These are phyloP conservation scores for Tuber brumale DNA, from an alignment of 495 filamentous ascomycete genomes.

Conservation along the genomic window DNA sequence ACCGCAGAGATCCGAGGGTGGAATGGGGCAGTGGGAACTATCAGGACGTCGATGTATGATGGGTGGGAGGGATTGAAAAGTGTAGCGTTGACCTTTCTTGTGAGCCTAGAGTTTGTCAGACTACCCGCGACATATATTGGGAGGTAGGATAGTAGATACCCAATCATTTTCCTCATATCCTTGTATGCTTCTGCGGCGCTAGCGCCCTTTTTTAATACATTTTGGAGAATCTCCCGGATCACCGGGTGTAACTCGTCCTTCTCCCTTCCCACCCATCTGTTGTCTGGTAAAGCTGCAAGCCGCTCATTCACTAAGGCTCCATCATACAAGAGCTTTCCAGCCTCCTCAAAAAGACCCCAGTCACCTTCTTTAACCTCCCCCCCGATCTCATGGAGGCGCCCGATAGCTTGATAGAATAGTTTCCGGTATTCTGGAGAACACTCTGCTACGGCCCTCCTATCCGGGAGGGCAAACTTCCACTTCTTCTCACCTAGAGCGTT, in stretches of 20 bases:
- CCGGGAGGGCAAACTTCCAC: constrained; percentile 54
- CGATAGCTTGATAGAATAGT: constrained; percentile 47
- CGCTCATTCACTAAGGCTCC: constrained; percentile 54
- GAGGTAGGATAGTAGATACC: constrained; percentile 5
- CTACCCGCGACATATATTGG: background rate
- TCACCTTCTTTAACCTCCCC: constrained; percentile 49
- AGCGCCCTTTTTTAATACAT: constrained; percentile 46
- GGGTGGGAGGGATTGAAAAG: constrained; percentile 20
- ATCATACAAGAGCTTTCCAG: constrained; percentile 55
- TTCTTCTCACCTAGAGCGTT: constrained; percentile 49
- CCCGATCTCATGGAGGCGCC: constrained; percentile 47
- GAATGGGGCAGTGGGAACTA: constrained; percentile 57
- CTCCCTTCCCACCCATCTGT: constrained; percentile 45
- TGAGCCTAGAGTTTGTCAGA: constrained; percentile 13
- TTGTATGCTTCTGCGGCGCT: constrained; percentile 53
- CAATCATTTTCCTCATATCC: constrained; percentile 43
- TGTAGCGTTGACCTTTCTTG: constrained; percentile 18
- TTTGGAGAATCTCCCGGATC: constrained; percentile 50
- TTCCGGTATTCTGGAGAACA: constrained; percentile 48
- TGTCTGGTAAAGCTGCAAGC: constrained; percentile 47
- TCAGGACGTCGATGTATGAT: constrained; percentile 51
- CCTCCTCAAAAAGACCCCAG: constrained; percentile 52
- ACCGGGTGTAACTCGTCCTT: constrained; percentile 51
- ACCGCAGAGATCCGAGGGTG: constrained; percentile 57
- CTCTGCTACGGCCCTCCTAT: constrained; percentile 45